Evolutionary conservation across 2,329 filamentous ascomycete genomes (phyloP), one percentile per base, ranked within the genome.

Genomic region (Plectosphaerella sp.): DNA sequence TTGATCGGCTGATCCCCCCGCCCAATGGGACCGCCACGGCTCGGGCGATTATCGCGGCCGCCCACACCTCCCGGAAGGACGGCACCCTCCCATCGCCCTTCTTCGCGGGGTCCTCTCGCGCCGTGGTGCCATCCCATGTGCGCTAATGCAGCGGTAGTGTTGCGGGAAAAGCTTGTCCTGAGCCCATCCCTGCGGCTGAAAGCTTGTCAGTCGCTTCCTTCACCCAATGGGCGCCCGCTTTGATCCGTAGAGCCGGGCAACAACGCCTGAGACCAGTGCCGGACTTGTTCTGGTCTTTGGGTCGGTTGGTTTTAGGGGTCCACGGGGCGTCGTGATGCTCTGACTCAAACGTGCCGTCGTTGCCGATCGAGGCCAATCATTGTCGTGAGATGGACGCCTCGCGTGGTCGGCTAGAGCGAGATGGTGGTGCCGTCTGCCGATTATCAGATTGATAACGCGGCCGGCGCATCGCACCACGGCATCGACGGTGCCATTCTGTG

Each of bases 401-500:
- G 28, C 28, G 8, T 33, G 28, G 8, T 12, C 28, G 28, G 8
- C 11, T 10, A 12, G 11, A 12, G 28, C 28, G 11, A 33, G 28
- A 9, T 9, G 28, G 28, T 33, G 28, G 28, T 33, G 28, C 28
- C 28, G 28, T 33, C 22, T 7, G 11, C 28, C 15, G 47, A 48
- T 48, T 48, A 41, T 48, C 47, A 48, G 47, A 48, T 48, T 48
- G 47, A 48, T 48, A 48, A 48, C 33, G 33, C 16, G n/a, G 35
- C 47, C 35, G 47, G 22, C 47, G 35, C 36, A 41, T 33, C 28
- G 28, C 4, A 9, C 28, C 28, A 33, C 28, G 28, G 28, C 28
- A 33, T 33, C 28, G 28, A 33, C 28, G 28, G 28, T 33, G 28
- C 28, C 28, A 33, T 33, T 33, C 8, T 33, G 28, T 33, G 28